phyloP scores from a whole-genome alignment of 495 filamentous ascomycete genomes.

The Penicillium malachiteum region DNA sequence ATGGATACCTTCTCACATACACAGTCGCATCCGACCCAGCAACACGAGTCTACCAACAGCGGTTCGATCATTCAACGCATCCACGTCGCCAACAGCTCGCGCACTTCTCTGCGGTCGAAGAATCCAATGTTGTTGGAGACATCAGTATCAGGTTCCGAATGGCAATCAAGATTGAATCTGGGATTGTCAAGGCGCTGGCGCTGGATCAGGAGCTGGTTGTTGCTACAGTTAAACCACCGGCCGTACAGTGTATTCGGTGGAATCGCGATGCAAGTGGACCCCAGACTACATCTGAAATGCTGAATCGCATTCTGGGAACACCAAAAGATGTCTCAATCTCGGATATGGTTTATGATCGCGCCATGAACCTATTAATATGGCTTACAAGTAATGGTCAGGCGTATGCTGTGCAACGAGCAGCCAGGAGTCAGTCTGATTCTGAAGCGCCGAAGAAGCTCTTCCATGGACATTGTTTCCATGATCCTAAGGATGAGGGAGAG shows the following conservation, averaged over 20 bases:
- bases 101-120: slow-evolving; percentile 56
- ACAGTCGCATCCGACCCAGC: slow-evolving; percentile 82
- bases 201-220: slow-evolving; percentile 93
- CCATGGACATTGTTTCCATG: slow-evolving; percentile 87
- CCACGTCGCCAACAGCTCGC: slow-evolving; percentile 70
- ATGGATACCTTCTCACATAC: slow-evolving; percentile 92
- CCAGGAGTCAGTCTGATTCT: slow-evolving; percentile 27
- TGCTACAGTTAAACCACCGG: slow-evolving; percentile 87
- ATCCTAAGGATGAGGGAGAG: slow-evolving; percentile 56
- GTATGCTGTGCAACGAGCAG: slow-evolving; percentile 83
- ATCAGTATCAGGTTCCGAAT: slow-evolving; percentile 90
- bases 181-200: slow-evolving; percentile 82
- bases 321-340: slow-evolving; percentile 69
- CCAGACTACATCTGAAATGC: slow-evolving; percentile 87
- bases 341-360: slow-evolving; percentile 94
- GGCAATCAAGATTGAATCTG: slow-evolving; percentile 97
- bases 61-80: slow-evolving; percentile 68
- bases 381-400: slow-evolving; percentile 85
- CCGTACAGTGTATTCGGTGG: slow-evolving; percentile 96
- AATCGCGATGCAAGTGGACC: slow-evolving; percentile 73
- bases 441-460: slow-evolving; percentile 66
- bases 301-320: slow-evolving; percentile 83
- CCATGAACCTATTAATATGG: slow-evolving; percentile 97
- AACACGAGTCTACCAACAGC: slow-evolving; percentile 78
- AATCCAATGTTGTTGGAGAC: slow-evolving; percentile 80